Evolutionary conservation across 139 green algal species (phyloP).

Genomic region (Chlamydomonas schloesseri): DNA sequence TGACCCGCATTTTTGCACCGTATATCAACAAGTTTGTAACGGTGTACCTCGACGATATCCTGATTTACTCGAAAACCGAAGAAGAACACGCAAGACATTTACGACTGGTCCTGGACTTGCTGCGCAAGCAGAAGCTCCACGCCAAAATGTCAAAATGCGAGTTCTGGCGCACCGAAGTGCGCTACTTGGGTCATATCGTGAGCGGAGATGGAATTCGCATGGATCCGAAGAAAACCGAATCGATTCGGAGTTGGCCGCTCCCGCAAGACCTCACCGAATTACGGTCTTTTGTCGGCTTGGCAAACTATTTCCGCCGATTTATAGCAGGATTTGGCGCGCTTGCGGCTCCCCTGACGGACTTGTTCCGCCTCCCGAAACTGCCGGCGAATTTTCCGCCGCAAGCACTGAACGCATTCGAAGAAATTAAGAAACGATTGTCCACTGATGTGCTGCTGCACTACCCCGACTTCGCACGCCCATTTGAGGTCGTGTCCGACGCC

Average conservation of each 20-base stretch:
- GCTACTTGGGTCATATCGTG: slow-evolving; percentile 14
- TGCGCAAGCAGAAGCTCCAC: slow-evolving; percentile 62
- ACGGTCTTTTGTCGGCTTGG: slow-evolving; percentile 1
- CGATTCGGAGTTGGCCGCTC: neutral
- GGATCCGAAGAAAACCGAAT: neutral
- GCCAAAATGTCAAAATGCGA: slow-evolving; percentile 65
- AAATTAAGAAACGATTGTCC: neutral
- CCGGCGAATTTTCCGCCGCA: neutral
- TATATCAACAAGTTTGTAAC: slow-evolving; percentile 61
- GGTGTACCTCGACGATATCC: slow-evolving; percentile 71
- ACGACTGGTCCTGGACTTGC: slow-evolving; percentile 43
- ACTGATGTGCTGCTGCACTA: slow-evolving; percentile 7
- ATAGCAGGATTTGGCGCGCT: neutral
- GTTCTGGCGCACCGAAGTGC: slow-evolving; percentile 40
- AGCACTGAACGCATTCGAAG: neutral
- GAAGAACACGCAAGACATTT: slow-evolving; percentile 64
- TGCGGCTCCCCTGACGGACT: neutral
- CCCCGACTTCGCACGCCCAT: neutral
- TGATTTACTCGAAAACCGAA: slow-evolving; percentile 54
- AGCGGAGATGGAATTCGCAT: neutral
- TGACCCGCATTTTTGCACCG: slow-evolving; percentile 60
- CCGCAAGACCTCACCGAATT: neutral
- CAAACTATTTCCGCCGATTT: slow-evolving; percentile 8
- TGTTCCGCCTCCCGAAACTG: neutral
- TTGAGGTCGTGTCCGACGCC: slow-evolving; percentile 1